Base-by-base conservation (phyloP, 768 basidiomycete species). In the Trametes cingulata region DNA sequence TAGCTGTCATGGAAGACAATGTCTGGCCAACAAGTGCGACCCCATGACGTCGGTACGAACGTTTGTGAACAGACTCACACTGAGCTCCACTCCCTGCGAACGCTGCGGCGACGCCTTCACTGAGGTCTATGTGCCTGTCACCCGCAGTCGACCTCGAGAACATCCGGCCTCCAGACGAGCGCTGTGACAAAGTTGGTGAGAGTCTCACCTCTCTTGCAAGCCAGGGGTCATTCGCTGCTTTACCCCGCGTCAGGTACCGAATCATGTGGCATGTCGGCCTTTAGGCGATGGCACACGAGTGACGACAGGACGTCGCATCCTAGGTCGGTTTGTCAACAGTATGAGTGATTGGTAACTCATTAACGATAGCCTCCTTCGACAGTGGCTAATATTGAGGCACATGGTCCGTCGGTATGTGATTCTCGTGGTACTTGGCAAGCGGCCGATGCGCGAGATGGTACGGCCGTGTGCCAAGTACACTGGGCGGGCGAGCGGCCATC, bases 71-170 rank as follows among this genome's bases (percentile, higher is more conserved):
- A 20, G 25, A 15, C 24, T 15, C 42, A n/a, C 19, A n/a, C 7
- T n/a, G n/a, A 17, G 52, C 52, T 43, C 52, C 52, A 54, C 52
- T n/a, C n/a, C 14, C 27, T 43, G 41, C 17, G 52, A 43, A 43
- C 14, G 3, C 2, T 4, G 29, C 14, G 43, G 22, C 42, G 8
- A 19, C 17, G 42, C 8, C 8, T 4, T 2, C 19, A 20, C 20
- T 9, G 7, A 9, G n/a, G 8, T 20, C 6, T 43, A 33, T 33
- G 29, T 33, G 29, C 29, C 6, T 33, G 29, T 4, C 4, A 33
- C 29, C 29, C 29, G 29, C 6, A 5, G 29, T 33, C 29, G 10
- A 33, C 4, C 10, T n/a, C n/a, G n/a, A 33, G 29, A 4, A 33
- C 29, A 33, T 4, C n/a, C 4, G 29, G 29, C 29, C 29, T 33